Percentiles rank a stretch among this genome's conserved stretches.
phyloP scores from a whole-genome alignment of 345 rosid genomes.

The Arabidopsis suecica region DNA sequence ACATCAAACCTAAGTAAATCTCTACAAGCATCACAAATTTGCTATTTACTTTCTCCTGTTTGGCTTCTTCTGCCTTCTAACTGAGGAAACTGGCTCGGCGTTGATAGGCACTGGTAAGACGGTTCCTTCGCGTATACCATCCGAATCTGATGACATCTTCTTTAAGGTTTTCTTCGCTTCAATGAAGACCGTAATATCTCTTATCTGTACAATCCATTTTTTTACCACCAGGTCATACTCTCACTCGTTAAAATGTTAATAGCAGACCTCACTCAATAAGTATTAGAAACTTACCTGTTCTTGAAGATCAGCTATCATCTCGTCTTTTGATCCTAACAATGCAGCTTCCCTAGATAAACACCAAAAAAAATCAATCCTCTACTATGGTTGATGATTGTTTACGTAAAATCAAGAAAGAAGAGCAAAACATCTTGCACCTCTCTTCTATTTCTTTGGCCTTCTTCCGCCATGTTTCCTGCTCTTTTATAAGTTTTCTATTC shows the following conservation, averaged over 20 bases:
- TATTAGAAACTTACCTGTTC: conserved; percentile 64
- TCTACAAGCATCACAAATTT: conserved; percentile 37
- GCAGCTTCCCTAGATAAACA: conserved; percentile 44
- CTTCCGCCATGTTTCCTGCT: conserved; percentile 68
- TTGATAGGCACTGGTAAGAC: conserved; percentile 65
- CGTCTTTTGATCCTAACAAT: conserved; percentile 55
- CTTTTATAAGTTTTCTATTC: conserved; percentile 71
- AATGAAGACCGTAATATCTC: conserved; percentile 73
- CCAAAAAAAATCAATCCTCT: too few relatives aligned
- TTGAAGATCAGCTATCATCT: conserved; percentile 69
- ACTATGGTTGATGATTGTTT: too few relatives aligned
- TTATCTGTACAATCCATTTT: conserved; percentile 55
- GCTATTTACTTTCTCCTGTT: conserved; percentile 52
- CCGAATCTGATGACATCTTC: conserved; percentile 57
- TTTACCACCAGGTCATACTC: conserved; percentile 5
- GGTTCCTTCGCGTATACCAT: conserved; percentile 68
- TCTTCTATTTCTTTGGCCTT: conserved; percentile 79
- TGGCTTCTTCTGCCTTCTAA: conserved; percentile 55
- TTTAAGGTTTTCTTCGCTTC: conserved; percentile 77
- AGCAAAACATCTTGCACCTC: conserved; percentile 39
- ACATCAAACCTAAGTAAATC: neutral
- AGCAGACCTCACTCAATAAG: neutral
- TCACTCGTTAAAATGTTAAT: neutral
- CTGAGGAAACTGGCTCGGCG: conserved; percentile 53
- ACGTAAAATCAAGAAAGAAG: too few relatives aligned